Evolutionary conservation across 176 grass and related monocot species (phyloP), one percentile per base, ranked within the genome.

Genomic region (Triticum monococcum): DNA sequence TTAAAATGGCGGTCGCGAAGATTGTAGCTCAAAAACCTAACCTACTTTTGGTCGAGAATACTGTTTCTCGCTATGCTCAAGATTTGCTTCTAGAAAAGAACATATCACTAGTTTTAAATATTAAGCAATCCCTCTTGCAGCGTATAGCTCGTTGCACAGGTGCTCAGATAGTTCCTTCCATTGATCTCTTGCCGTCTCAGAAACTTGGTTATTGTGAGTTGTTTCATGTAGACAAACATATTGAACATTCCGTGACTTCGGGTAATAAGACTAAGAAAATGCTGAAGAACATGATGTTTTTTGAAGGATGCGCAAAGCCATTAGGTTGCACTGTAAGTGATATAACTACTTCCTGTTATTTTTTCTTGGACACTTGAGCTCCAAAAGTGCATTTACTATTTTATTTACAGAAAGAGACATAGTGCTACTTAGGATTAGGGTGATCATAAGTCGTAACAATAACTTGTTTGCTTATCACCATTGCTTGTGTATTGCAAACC

Each of bases 1-100:
- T 99, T 89, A 99, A 94, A 94, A 99, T 99, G 97, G 92, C 94
- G 33, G 92, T 99, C 4, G 93, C 93, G 66, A 99, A 96, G 85
- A 99, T 99, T 88, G 92, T 84, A 81, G 92, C 93, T 88, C 92
- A 99, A 84, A 88, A 90, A 67, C 97, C 97, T 40, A 93, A 89
- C 72, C 74, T 99, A 50, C 82, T 99, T 88, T 90, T 99, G 89
- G 97, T 99, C 37, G 97, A 99, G 85, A 94, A 99, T 86, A 88
- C 93, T 77, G 97, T 99, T 83, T 90, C 97, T 77, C 88, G 94
- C 23, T 92, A 84, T 68, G 97, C 94, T 28, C 97, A 96, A 82
- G 97, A 99, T 87, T 86, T 91, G 65, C 97, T 99, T 82, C 85
- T 96, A 48, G 83, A 95, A 46, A 99, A 96, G 87, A 87, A 90